Evolutionary conservation across 768 basidiomycete species (phyloP), one percentile per base, ranked within the genome.

Genomic region (Auricularia heimuer): DNA sequence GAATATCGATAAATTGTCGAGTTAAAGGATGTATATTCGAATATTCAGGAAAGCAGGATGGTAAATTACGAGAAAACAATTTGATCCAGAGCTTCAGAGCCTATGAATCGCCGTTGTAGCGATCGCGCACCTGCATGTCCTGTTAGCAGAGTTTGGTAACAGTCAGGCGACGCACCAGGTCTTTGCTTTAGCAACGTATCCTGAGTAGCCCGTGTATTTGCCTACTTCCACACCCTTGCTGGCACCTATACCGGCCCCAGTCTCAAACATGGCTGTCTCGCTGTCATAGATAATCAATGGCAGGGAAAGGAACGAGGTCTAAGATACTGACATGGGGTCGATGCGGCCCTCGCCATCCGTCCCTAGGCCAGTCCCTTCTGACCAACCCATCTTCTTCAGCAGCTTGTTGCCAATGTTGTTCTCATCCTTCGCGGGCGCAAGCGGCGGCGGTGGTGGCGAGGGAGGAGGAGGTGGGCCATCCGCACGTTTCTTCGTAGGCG

Each of bases 371-470:
- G 83, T 86, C 4, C 95, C 95, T 70, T 90, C 89, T 67, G 82
- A 90, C 95, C 95, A 98, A 0, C 96, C 97, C 95, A 98, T 98
- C 85, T 96, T 95, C 74, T 93, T 92, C 67, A 98, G 75, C 65
- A 99, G 73, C 71, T 92, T 94, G 72, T 95, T 95, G 4, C 97
- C 97, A 11, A 93, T 83, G 69, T 98, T 98, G 51, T 70, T 86
- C 62, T 87, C 85, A 70, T 98, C 94, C 72, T 91, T 79, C 4
- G 85, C 90, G 4, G 87, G 90, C 69, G 88, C 85, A 3, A 87
- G 70, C 2, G 85, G 79, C 4, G 84, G 81, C 8, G 85, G 84
- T 1, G 88, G 84, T 0, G 88, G 85, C 1, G 81, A 75, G 2
- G 88, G 78, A 2, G 87, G 83, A 0, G 82, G 77, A 0, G 84